Percentiles rank a stretch among this genome's conserved stretches.
phyloP scores from a whole-genome alignment of 2,329 filamentous ascomycete species.

The Helotiales sp. region DNA sequence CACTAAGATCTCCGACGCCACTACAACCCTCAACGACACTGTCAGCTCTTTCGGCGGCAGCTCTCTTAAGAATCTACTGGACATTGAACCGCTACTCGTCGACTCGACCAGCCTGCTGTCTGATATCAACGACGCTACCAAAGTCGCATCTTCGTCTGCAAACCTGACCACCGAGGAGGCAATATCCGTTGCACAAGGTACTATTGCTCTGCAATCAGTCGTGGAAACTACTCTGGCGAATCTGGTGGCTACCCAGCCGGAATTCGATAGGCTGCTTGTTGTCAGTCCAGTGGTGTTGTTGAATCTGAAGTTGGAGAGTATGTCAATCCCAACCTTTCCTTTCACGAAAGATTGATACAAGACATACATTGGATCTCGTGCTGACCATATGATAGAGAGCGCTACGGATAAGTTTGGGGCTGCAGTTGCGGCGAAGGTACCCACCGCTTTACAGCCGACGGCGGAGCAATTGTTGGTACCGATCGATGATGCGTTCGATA shows the following conservation, averaged over 20 bases:
- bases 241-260: conserved; percentile 37
- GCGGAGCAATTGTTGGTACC: conserved; percentile 37
- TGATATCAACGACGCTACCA: conserved; percentile 42
- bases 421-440: conserved; percentile 21
- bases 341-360: no score
- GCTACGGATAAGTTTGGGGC: conserved; percentile 36
- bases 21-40: conserved; percentile 22
- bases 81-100: conserved; percentile 38
- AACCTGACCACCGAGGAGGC: conserved; percentile 41
- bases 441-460: conserved; percentile 6
- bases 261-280: conserved; percentile 43
- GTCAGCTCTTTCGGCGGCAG: conserved; percentile 14
- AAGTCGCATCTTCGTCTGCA: conserved; percentile 38
- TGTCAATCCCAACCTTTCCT: no score
- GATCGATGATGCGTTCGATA: conserved; percentile 57
- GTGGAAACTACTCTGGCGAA: conserved; percentile 48
- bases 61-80: conserved; percentile 11
- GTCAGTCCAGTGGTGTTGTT: conserved; percentile 43
- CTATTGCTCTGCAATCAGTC: conserved; percentile 47
- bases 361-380: no score
- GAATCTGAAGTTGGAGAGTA: conserved; percentile 44
- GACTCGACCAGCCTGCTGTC: conserved; percentile 40
- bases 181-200: conserved; percentile 40
- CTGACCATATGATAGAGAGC: no score
- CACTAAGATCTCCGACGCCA: conserved; percentile 20